These are phyloP conservation scores for Scedosporium aurantiacum DNA, from an alignment of 2,329 filamentous ascomycete species.

Conservation along the genomic window DNA sequence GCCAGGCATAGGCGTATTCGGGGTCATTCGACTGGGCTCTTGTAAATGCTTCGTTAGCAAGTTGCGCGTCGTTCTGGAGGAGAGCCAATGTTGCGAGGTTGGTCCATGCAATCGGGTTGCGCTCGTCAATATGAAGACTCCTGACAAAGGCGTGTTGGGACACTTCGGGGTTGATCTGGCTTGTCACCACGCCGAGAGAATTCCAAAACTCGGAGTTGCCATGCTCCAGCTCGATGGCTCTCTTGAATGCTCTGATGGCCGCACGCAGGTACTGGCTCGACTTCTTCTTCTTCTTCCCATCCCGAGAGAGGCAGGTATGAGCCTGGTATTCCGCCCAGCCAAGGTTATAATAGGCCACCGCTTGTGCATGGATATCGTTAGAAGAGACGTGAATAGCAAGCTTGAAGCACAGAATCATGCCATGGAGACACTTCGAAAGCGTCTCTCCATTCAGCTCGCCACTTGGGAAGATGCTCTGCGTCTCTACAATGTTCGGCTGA, in stretches of 20 bases:
- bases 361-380: conserved; percentile 73
- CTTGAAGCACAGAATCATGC: conserved; percentile 77
- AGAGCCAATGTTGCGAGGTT: conserved; percentile 83
- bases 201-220: conserved; percentile 98
- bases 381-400: conserved; percentile 64
- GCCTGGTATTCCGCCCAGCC: conserved; percentile 88
- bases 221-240: conserved; percentile 88
- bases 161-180: conserved; percentile 72
- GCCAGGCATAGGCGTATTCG: conserved; percentile 85
- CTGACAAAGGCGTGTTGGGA: conserved; percentile 89
- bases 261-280: conserved; percentile 63
- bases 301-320: conserved; percentile 51
- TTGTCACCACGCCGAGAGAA: conserved; percentile 81
- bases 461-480: conserved; percentile 25
- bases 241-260: conserved; percentile 83
- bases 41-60: conserved; percentile 87
- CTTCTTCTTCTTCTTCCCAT: conserved; percentile 37
- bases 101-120: conserved; percentile 76
- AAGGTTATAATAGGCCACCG: conserved; percentile 94
- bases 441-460: conserved; percentile 37
- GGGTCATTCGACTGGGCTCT: conserved; percentile 89
- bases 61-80: conserved; percentile 66
- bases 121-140: conserved; percentile 84
- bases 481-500: conserved; percentile 29
- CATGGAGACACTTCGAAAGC: conserved; percentile 51